Conservation (phyloP, 148 eudicot genomes). For the Salicornia ramosissima region DNA sequence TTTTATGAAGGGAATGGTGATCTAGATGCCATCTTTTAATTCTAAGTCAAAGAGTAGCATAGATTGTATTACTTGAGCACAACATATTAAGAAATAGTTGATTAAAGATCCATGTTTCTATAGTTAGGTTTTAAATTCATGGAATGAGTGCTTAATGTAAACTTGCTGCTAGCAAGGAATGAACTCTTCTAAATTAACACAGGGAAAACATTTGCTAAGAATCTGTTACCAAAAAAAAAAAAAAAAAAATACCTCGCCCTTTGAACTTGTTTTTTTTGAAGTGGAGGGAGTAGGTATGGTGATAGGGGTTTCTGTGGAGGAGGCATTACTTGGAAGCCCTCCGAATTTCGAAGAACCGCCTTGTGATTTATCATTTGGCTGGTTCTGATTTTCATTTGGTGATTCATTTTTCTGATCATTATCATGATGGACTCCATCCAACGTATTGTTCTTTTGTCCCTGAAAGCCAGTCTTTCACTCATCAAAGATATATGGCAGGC, state of each 20-base stretch:
- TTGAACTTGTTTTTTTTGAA: constrained; percentile 36
- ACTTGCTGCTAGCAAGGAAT: background rate
- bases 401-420: constrained; percentile 33
- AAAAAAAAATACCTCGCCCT: constrained; percentile 56
- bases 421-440: constrained; percentile 32
- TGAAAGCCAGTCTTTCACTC: background rate
- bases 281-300: constrained; percentile 25
- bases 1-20: background rate
- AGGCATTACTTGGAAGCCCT: constrained; percentile 24
- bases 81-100: background rate
- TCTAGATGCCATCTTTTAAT: background rate
- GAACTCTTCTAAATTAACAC: background rate
- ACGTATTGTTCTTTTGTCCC: constrained; percentile 30
- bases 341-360: constrained; percentile 24
- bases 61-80: background rate
- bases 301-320: constrained; percentile 22
- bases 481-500: background rate
- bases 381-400: constrained; percentile 27
- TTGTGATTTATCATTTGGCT: constrained; percentile 26
- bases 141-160: background rate
- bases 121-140: background rate
- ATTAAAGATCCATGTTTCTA: background rate
- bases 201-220: background rate
- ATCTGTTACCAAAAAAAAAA: background rate
- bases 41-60: background rate